A percentile compares a stretch with the other conserved stretches of the same genome.
Conservation (phyloP, 352 stramenopile species). For the Thraustochytrium sp. region DNA sequence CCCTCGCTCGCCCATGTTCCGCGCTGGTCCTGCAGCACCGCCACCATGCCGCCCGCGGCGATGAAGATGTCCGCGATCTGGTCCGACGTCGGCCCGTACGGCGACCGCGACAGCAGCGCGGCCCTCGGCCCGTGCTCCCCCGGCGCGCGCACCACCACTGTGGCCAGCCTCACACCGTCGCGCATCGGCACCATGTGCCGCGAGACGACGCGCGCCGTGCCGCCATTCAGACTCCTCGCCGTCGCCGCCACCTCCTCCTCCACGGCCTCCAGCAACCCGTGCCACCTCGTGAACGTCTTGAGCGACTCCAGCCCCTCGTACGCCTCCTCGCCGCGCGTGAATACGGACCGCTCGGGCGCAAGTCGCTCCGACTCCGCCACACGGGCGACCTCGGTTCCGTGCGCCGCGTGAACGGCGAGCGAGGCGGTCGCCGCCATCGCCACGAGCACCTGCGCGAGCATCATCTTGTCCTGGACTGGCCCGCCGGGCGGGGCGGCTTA, state of each 20-base stretch:
- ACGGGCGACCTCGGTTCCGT: background rate
- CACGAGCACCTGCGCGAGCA: background rate
- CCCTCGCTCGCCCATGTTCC: conserved; percentile 3
- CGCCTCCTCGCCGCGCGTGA: background rate
- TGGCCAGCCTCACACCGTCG: background rate
- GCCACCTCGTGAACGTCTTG: background rate
- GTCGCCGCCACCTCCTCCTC: background rate
- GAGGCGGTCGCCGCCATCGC: background rate
- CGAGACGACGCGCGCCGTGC: background rate
- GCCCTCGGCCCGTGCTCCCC: background rate
- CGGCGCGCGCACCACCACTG: background rate
- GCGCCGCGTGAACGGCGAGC: background rate
- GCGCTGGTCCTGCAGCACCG: conserved; percentile 9
- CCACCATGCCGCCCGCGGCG: background rate
- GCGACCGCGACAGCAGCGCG: background rate
- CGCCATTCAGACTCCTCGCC: background rate
- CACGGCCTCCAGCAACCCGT: background rate
- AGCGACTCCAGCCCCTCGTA: background rate
- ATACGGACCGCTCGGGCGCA: background rate
- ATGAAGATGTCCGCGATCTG: conserved; percentile 5
- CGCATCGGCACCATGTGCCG: conserved; percentile 1
- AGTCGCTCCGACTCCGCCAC: background rate
- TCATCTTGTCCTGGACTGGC: no score
- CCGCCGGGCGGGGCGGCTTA: no score
- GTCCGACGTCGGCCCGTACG: conserved; percentile 10